Base-by-base conservation (phyloP, 345 rosid genomes). In the Lepidium sativum region DNA sequence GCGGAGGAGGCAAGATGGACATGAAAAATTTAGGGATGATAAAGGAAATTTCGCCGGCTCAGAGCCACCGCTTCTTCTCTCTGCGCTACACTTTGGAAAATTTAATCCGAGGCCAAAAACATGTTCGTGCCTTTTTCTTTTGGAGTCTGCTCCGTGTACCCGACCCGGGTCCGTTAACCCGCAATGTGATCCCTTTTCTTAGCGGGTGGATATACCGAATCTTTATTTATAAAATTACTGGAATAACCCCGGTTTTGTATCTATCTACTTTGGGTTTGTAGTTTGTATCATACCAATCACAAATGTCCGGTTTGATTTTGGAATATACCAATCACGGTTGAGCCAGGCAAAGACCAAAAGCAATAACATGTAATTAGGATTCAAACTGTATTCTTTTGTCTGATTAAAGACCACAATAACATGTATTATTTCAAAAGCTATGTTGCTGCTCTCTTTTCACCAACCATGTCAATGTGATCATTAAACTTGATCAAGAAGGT, bases 1-100 rank as follows among this genome's bases (percentile, higher is more conserved):
- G 78, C 58, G 89, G 39, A 32, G 29, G 60, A 79, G 94, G 91
- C 89, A 80, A 86, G 94, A 89, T 87, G 98, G 96, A 89, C 98
- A 89, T 92, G 91, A 92, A 92, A 65, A 84, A 14, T 73, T 65
- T 73, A 62, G 65, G 71, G 71, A 75, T 75, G 44, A 32, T 38
- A 55, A 35, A 34, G 2, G 1, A 23, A 23, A 31, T 33, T 66
- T 66, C 48, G 56, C 75, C 66, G 66, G 75, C 75, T 71, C 63
- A 63, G 71, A 71, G 75, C 79, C 77, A 53, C 55, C 59, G 68
- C 67, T 71, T 48, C 60, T 34, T 71, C 44, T 71, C 12, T 68
- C 60, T 59, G 6, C 17, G 9, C 9, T 1, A 6, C 25, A 14
- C 43, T 38, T 45, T 6, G 31, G n/a, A 23, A 34, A 0, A 5